Evolutionary conservation across 163 green algal genomes (phyloP).

Genomic region (Scenedesmus sp.): DNA sequence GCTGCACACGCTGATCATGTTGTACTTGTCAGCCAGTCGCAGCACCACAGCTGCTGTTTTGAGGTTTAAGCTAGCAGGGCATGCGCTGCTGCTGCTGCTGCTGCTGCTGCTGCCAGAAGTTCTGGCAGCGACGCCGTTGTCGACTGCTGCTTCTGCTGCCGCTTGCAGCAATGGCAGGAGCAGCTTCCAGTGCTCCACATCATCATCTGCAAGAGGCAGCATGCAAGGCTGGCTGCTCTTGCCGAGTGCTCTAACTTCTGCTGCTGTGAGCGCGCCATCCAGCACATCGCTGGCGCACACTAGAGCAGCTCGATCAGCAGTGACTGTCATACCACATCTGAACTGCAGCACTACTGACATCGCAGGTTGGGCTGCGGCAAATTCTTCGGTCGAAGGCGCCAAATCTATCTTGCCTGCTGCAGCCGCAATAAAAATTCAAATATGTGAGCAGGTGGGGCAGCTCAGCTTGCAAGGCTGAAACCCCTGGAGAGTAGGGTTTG

Average conservation of each 20-base stretch:
- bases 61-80: background rate
- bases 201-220: background rate
- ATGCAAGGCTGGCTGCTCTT: background rate
- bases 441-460: too few relatives aligned
- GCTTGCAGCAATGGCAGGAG: background rate
- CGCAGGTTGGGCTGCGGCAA: too few relatives aligned
- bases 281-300: background rate
- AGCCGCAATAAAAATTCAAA: too few relatives aligned
- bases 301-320: background rate
- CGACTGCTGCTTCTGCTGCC: background rate
- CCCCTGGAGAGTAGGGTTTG: too few relatives aligned
- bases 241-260: background rate
- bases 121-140: background rate
- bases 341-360: too few relatives aligned
- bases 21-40: constrained; percentile 18
- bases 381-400: too few relatives aligned
- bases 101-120: background rate
- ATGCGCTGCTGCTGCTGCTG: background rate
- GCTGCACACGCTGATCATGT: background rate
- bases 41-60: background rate
- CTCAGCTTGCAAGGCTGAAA: too few relatives aligned
- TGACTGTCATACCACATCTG: background rate
- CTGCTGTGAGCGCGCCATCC: background rate
- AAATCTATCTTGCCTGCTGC: too few relatives aligned
- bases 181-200: background rate